Base-by-base conservation (phyloP, 352 stramenopile genomes). In the Pythium pyrilobum region DNA sequence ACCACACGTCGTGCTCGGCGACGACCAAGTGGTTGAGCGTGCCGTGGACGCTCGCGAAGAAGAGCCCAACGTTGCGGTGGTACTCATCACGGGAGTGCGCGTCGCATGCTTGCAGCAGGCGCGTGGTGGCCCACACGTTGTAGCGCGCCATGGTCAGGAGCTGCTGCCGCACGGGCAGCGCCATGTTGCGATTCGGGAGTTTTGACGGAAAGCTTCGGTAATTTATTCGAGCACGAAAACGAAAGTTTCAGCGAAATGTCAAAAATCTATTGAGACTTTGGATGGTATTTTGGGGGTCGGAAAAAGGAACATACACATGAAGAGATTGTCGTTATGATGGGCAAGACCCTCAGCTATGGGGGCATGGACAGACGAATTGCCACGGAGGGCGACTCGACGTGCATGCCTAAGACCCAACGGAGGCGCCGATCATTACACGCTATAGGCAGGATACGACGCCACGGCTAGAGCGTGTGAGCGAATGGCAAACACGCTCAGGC, bases 401-500 rank as follows among this genome's bases (percentile, higher is more conserved):
- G 54, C 54, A 62, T 62, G 54, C 54, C 43, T 32, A 18, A 12
- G 41, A 13, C 3, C 36, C 54, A 36, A 55, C 29, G 37, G 45
- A 55, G 54, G 54, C 44, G 54, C 54, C 54, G 54, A 62, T 50
- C 54, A 55, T 56, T 56, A 55, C 54, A 44, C 44, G 47, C 54
- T 59, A 59, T 27, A 59, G 32, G 51, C 51, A 52, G 51, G 50
- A 57, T 33, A 57, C 50, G 39, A 40, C 39, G 39, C 31, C 29
- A 47, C 50, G 50, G 50, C 50, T 50, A 48, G 15, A 50, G 29
- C 50, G 40, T 48, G 50, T 41, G 29, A 45, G 49, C 49, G 34
- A 18, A 48, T 33, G 21, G 49, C 46, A 54, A 36, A 55, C 33
- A 45, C 47, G 50, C 52, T 77, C 90, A 93, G 59, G 79, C 53